phyloP scores from a whole-genome alignment of 2,329 filamentous ascomycete species.

The Aspergillus neotritici region DNA sequence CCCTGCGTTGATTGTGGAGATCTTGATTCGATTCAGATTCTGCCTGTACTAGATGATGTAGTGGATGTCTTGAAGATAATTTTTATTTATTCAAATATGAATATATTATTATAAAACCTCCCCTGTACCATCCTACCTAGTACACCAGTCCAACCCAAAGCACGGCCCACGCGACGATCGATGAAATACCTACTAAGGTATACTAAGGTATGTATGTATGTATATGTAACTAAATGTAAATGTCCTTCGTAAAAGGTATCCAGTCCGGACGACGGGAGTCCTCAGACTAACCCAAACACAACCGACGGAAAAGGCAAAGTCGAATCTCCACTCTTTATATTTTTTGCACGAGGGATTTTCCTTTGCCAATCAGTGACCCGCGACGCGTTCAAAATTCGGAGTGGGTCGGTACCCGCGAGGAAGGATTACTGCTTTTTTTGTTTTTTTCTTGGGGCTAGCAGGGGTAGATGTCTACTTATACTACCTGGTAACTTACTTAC shows the following conservation, averaged over 20 bases:
- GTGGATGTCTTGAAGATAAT: no score
- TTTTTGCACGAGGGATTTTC: slow-evolving; percentile 21
- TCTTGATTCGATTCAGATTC: neutral
- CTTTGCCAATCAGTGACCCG: slow-evolving; percentile 10
- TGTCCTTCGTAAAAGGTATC: slow-evolving; percentile 1
- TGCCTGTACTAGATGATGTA: no score
- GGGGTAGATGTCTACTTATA: neutral
- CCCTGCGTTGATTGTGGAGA: slow-evolving; percentile 3
- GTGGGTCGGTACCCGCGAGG: slow-evolving; percentile 1
- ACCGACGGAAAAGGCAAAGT: slow-evolving; percentile 5
- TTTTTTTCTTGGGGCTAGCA: no score
- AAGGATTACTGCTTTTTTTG: no score
- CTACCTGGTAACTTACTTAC: no score
- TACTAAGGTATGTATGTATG: no score
- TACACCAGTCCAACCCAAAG: neutral
- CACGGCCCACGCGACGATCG: neutral
- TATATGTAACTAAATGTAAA: no score
- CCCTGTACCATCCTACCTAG: no score
- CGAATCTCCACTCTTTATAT: slow-evolving; percentile 4
- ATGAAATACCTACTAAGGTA: no score
- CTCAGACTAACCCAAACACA: neutral
- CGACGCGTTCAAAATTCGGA: neutral
- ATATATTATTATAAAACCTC: no score
- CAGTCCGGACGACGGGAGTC: neutral
- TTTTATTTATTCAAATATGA: no score